Evolutionary conservation across 2,329 filamentous ascomycete genomes (phyloP), one percentile per base, ranked within the genome.

Genomic region (Diplocarpon rosae): DNA sequence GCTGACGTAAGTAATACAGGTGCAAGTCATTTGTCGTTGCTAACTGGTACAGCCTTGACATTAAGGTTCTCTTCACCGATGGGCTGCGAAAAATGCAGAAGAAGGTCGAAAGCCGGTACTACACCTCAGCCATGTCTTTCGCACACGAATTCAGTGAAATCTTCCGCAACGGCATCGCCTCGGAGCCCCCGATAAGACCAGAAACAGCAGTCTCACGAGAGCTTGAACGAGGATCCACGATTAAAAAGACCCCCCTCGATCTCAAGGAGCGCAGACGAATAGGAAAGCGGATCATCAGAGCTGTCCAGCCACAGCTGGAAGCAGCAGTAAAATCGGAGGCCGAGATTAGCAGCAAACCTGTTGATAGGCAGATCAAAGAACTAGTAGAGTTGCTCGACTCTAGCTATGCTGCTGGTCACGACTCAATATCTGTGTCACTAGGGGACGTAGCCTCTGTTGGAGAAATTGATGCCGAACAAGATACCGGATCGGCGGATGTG

Each of bases 231-330:
- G 43, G 43, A 13, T 48, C 65, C 5, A 63, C 65, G 6, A 27
- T 48, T 9, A 62, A 57, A 48, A 66, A 69, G 44, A 62, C 67
- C 37, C 65, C 61, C 45, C 49, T 72, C 9, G 87, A 94, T 56
- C 78, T 87, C 48, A 84, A 85, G 46, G 85, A 94, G 54, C 79
- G 84, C 49, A 84, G 85, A 57, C 84, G 83, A 55, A 69, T 94
- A n/a, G 87, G 85, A 17, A 95, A 93, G 64, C 78, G 88, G 20
- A 94, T 95, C 49, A 74, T 94, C 53, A 93, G 87, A 62, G 78
- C 80, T 1, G 74, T 94, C 28, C 85, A 93, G 61, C 79, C 84
- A 12, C 73, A 79, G 36, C 69, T 95, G 2, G 84, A 95, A 61
- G 73, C 76, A 43, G 87, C 87, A 0, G 66, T 88, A 37, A 75